A percentile compares a stretch with the other conserved stretches of the same genome.
These are phyloP conservation scores for Amanita pallidorosea DNA, from an alignment of 768 basidiomycete genomes.

Conservation along the genomic window DNA sequence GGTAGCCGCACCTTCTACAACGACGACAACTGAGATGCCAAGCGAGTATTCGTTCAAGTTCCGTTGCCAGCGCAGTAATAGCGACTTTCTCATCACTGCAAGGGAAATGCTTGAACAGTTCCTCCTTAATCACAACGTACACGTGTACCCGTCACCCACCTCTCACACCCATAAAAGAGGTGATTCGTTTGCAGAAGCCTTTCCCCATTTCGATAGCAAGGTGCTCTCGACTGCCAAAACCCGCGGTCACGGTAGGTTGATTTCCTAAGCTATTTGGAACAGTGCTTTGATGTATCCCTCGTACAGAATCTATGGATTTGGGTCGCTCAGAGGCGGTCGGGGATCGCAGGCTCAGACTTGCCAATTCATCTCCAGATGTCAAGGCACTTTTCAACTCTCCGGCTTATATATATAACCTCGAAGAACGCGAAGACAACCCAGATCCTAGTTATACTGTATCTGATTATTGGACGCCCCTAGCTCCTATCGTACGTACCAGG, in stretches of 20 bases:
- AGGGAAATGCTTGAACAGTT: conserved; percentile 92
- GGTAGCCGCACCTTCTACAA: not conserved
- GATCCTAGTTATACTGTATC: conserved; percentile 47
- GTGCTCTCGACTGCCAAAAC: conserved; percentile 72
- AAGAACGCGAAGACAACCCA: conserved; percentile 29
- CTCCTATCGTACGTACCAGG: conserved; percentile 52
- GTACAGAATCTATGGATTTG: conserved; percentile 65
- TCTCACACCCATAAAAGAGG: conserved; percentile 69
- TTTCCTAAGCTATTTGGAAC: not conserved
- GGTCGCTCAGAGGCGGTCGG: conserved; percentile 61
- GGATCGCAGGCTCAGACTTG: conserved; percentile 67
- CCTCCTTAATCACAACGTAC: conserved; percentile 72
- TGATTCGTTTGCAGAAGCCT: conserved; percentile 91
- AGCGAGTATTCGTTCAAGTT: conserved; percentile 91
- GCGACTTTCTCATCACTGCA: conserved; percentile 83
- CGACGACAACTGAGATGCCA: conserved; percentile 36
- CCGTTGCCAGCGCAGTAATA: conserved; percentile 89
- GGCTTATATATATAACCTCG: conserved; percentile 71
- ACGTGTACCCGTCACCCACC: conserved; percentile 70
- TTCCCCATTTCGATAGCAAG: conserved; percentile 95
- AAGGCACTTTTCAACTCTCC: conserved; percentile 90
- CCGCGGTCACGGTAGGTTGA: conserved; percentile 40
- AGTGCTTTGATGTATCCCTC: conserved; percentile 3
- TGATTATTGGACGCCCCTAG: conserved; percentile 71
- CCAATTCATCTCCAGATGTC: conserved; percentile 88